phyloP scores from a whole-genome alignment of 2,329 filamentous ascomycete genomes.

The Monosporascus sp. region DNA sequence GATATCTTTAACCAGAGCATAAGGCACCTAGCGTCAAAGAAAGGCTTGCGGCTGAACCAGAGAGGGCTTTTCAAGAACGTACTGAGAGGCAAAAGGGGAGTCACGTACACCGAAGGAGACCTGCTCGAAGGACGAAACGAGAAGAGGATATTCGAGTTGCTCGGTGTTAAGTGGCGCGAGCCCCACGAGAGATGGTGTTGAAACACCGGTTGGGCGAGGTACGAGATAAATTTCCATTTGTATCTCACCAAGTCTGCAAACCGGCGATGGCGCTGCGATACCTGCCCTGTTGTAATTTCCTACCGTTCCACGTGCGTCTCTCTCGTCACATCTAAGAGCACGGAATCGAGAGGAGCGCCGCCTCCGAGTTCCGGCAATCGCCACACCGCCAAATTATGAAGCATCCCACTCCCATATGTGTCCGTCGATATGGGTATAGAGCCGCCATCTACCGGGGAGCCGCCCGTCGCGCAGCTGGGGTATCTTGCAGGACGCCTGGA shows the following conservation, averaged over 20 bases:
- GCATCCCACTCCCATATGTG: not conserved
- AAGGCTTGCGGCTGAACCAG: constrained; percentile 82
- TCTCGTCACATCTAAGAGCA: not conserved
- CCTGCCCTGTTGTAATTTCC: no score
- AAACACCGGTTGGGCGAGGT: constrained; percentile 10
- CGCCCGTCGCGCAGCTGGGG: not conserved
- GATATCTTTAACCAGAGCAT: constrained; percentile 92
- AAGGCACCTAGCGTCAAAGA: constrained; percentile 71
- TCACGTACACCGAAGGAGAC: constrained; percentile 61
- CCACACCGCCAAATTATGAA: not conserved
- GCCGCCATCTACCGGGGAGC: not conserved
- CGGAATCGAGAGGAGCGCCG: not conserved
- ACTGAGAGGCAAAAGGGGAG: constrained; percentile 50
- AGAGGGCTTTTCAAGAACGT: constrained; percentile 70
- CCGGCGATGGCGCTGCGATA: no score
- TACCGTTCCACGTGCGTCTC: not conserved
- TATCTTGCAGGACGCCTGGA: not conserved
- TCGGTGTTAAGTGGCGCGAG: constrained; percentile 81
- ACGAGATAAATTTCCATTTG: not conserved
- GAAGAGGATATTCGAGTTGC: constrained; percentile 70
- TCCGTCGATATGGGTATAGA: not conserved
- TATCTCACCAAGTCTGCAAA: no score
- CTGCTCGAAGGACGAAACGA: constrained; percentile 72
- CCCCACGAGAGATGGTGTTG: constrained; percentile 72
- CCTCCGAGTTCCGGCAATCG: no score